Evolutionary conservation across 2,329 filamentous ascomycete species (phyloP).

Genomic region (Leptographium flavum): DNA sequence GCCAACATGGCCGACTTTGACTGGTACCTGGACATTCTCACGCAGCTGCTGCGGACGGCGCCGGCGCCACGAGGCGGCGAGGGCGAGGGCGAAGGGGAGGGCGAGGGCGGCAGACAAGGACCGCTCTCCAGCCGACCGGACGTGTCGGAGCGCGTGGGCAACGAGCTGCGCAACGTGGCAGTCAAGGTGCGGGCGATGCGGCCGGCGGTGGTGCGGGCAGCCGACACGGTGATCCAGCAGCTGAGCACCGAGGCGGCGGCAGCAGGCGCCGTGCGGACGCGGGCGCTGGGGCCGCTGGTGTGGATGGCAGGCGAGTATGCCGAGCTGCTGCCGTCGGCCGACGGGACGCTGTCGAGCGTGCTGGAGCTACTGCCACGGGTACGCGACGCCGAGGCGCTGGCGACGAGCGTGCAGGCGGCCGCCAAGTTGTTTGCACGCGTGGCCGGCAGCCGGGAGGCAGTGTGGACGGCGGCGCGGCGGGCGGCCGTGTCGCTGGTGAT

Average conservation of each 20-base stretch:
- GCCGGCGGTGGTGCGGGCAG: slow-evolving; percentile 64
- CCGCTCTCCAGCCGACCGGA: slow-evolving; percentile 16
- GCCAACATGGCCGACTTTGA: slow-evolving; percentile 79
- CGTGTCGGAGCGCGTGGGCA: slow-evolving; percentile 60
- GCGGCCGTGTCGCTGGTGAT: slow-evolving; percentile 63
- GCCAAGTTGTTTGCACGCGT: slow-evolving; percentile 73
- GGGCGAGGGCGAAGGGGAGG: slow-evolving; percentile 26
- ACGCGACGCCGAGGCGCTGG: slow-evolving; percentile 51
- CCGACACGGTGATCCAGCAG: slow-evolving; percentile 58
- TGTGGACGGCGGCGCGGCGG: slow-evolving; percentile 62
- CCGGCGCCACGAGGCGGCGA: slow-evolving; percentile 31
- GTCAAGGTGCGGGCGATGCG: slow-evolving; percentile 82
- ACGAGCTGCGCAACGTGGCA: slow-evolving; percentile 77
- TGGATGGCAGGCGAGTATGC: slow-evolving; percentile 90
- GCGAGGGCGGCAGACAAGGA: slow-evolving; percentile 19
- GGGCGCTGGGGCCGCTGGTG: slow-evolving; percentile 59
- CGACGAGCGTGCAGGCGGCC: slow-evolving; percentile 67
- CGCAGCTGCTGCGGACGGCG: slow-evolving; percentile 66
- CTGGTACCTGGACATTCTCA: slow-evolving; percentile 88
- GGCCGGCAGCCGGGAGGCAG: slow-evolving; percentile 45
- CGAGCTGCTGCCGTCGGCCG: slow-evolving; percentile 51
- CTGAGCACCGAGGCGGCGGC: slow-evolving; percentile 34
- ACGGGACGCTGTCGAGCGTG: slow-evolving; percentile 59
- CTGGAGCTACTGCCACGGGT: slow-evolving; percentile 49
- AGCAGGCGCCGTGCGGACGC: slow-evolving; percentile 37